Evolutionary conservation across 1,139 yeast species (phyloP).

Genomic region (Geotrichum histeridarum): DNA sequence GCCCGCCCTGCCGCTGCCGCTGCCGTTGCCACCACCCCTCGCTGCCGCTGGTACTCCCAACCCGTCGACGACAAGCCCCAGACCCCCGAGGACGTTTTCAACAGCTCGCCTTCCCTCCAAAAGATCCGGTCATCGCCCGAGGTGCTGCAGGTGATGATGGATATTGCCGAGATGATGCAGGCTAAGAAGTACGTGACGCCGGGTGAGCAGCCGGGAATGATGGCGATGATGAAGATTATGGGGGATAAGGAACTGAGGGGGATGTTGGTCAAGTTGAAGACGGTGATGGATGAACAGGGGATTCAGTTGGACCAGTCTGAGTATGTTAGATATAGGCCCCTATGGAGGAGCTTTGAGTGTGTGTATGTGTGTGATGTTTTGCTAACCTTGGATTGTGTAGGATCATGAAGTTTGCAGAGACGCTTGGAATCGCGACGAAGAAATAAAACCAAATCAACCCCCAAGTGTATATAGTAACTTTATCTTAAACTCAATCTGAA

Average conservation of each 20-base stretch:
- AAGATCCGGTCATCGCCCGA: constrained; percentile 17
- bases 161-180: constrained; percentile 18
- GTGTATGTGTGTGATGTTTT: neutral
- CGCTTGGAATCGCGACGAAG: constrained; percentile 15
- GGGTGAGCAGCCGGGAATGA: constrained; percentile 20
- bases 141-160: constrained; percentile 17
- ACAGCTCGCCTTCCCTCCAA: constrained; percentile 13
- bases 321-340: constrained; percentile 9
- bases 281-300: constrained; percentile 20
- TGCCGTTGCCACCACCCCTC: neutral
- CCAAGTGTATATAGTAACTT: too few relatives aligned
- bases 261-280: constrained; percentile 14
- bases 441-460: neutral
- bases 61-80: constrained; percentile 11
- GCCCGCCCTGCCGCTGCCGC: neutral
- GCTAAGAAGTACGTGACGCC: constrained; percentile 16
- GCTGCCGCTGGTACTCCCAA: constrained; percentile 3
- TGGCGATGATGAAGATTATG: constrained; percentile 19
- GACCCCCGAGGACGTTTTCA: constrained; percentile 13
- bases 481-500: too few relatives aligned
- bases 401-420: constrained; percentile 18
- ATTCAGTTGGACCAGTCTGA: constrained; percentile 18
- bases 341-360: neutral
- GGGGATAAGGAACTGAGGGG: constrained; percentile 16
- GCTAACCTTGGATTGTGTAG: constrained; percentile 7